A percentile compares a stretch with the other conserved stretches of the same genome.
Evolutionary conservation across 1,284 basidiomycete species (phyloP).

Genomic region (Sporisorium exsertum): DNA sequence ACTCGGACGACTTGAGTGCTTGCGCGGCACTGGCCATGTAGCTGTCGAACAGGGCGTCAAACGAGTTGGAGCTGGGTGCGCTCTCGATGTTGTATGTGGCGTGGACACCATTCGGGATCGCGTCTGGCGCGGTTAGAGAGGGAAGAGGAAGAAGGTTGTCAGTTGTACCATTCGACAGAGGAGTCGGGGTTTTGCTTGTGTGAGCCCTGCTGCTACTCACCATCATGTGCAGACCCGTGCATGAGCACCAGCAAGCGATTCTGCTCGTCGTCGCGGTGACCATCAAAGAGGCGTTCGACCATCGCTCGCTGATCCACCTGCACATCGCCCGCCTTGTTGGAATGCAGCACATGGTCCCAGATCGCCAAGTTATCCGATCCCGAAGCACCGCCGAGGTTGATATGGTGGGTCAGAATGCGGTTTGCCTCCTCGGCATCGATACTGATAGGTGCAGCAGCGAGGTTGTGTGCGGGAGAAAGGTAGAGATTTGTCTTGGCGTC

Average conservation of each 20-base stretch:
- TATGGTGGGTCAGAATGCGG: conserved; percentile 43
- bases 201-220: conserved; percentile 22
- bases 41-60: conserved; percentile 49
- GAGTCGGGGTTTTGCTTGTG: background rate
- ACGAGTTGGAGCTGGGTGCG: conserved; percentile 32
- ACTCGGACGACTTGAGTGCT: conserved; percentile 32
- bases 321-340: conserved; percentile 3
- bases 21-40: conserved; percentile 36
- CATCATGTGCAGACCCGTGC: conserved; percentile 40
- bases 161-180: background rate
- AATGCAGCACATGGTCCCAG: conserved; percentile 38
- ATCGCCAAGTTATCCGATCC: conserved; percentile 10
- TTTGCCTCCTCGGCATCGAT: conserved; percentile 42
- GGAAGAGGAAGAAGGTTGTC: background rate
- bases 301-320: conserved; percentile 27
- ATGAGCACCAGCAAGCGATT: conserved; percentile 49
- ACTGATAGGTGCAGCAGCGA: conserved; percentile 24
- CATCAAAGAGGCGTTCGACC: conserved; percentile 47
- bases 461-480: conserved; percentile 36
- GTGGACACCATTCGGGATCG: conserved; percentile 29
- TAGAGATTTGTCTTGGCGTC: conserved; percentile 44
- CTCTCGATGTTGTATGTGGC: conserved; percentile 44
- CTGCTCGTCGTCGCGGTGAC: conserved; percentile 32
- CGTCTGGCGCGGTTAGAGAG: conserved; percentile 12
- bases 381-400: conserved; percentile 19